phyloP scores from a whole-genome alignment of 495 filamentous ascomycete genomes.

The Trichoderma gamsii region DNA sequence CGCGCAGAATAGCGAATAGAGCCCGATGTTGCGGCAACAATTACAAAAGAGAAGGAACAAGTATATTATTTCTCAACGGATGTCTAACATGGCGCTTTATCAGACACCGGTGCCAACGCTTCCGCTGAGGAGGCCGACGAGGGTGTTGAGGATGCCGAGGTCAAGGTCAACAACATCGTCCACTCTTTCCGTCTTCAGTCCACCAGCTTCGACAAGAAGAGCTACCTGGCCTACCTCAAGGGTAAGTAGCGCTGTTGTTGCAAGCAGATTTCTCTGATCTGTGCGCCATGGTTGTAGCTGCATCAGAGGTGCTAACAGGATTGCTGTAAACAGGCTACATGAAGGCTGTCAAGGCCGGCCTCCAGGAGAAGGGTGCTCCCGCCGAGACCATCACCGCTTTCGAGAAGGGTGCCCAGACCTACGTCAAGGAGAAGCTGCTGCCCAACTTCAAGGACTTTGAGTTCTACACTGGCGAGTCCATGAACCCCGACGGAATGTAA shows the following conservation, averaged over 20 bases:
- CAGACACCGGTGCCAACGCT: slow-evolving; percentile 92
- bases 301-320: neutral
- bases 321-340: slow-evolving; percentile 60
- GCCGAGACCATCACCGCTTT: slow-evolving; percentile 65
- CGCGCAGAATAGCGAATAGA: neutral
- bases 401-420: slow-evolving; percentile 63
- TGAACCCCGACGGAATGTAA: slow-evolving; percentile 87
- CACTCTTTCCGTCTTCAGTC: slow-evolving; percentile 82
- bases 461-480: slow-evolving; percentile 83
- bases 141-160: slow-evolving; percentile 55
- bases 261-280: no score
- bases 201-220: slow-evolving; percentile 78
- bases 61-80: slow-evolving; percentile 8
- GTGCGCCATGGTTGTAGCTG: neutral
- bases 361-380: slow-evolving; percentile 55
- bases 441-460: slow-evolving; percentile 91
- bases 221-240: slow-evolving; percentile 75
- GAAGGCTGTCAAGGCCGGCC: slow-evolving; percentile 69
- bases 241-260: slow-evolving; percentile 41
- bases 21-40: neutral
- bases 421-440: slow-evolving; percentile 72
- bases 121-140: slow-evolving; percentile 88
- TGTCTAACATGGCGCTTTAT: neutral
- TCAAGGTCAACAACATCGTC: slow-evolving; percentile 90
- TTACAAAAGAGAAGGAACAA: neutral